These are phyloP conservation scores for Emmonsiellopsis sp. DNA, from an alignment of 2,329 filamentous ascomycete genomes.

Conservation along the genomic window DNA sequence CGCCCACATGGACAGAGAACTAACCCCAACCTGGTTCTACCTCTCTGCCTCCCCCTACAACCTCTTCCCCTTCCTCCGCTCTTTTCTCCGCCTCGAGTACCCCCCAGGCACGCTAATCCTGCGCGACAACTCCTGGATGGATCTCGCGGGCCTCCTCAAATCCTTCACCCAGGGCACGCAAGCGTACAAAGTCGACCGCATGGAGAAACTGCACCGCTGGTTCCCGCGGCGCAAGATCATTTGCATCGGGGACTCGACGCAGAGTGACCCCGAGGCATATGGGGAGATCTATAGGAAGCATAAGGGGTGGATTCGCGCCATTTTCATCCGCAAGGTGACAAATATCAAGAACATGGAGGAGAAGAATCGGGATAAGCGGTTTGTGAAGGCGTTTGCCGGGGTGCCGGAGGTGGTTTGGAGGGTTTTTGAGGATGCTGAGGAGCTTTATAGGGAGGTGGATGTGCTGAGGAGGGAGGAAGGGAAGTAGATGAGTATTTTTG, in stretches of 20 bases:
- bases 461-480: conserved; percentile 16
- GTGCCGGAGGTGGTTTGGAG: conserved; percentile 65
- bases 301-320: conserved; percentile 68
- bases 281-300: conserved; percentile 62
- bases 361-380: conserved; percentile 65
- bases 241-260: conserved; percentile 81
- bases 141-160: conserved; percentile 66
- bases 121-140: conserved; percentile 79
- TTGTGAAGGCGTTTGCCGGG: conserved; percentile 71
- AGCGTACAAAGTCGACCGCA: conserved; percentile 74
- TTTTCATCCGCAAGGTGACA: conserved; percentile 76
- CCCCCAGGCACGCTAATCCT: conserved; percentile 73
- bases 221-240: conserved; percentile 71
- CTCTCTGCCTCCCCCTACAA: conserved; percentile 91
- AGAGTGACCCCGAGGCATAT: conserved; percentile 84
- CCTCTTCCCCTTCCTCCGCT: conserved; percentile 74
- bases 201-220: conserved; percentile 68
- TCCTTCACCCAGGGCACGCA: conserved; percentile 72
- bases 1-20: conserved; percentile 47
- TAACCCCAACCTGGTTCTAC: conserved; percentile 77
- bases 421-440: conserved; percentile 68
- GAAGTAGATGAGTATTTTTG: neutral
- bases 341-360: conserved; percentile 65
- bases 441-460: conserved; percentile 39
- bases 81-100: conserved; percentile 63